Evolutionary conservation across 805 yeast species (phyloP), one percentile per base, ranked within the genome.

Genomic region (Candida adriatica): DNA sequence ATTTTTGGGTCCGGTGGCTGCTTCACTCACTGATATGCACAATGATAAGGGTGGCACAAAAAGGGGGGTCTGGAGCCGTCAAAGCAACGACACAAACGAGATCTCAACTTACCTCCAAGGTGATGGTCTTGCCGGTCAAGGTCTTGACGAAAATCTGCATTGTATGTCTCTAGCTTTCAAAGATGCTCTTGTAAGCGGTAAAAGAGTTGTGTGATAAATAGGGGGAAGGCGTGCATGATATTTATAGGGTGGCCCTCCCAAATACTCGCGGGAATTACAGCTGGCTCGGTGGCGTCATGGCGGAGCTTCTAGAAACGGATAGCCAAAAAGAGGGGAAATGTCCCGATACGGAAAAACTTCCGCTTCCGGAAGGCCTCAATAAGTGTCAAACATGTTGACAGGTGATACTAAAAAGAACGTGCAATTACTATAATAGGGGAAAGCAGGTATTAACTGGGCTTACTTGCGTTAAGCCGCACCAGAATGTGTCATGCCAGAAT

Each of bases 141-240:
- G 94, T 84, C 71, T 84, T 83, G 56, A 84, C 95, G 61, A 84
- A 84, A 59, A 84, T 83, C 64, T 84, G 94, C 94, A 84, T 84
- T 53, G 55, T 64, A 28, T 23, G 13, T n/a, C 14, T 23, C 10
- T 19, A 19, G 22, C 22, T 19, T 8, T 19, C 8, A 19, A 11
- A 19, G 11, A 11, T 19, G 22, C 22, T 19, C 22, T 19, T 19
- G 22, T 11, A 19, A 19, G 11, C 22, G 27, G 14, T 53, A 30
- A 35, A 33, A 29, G 27, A 11, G 24, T 27, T 29, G 26, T 20
- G 27, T 23, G 21, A 34, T 39, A 25, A 24, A 14, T 9, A 4
- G 10, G 26, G 19, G 13, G 22, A 13, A 13, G 31, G 27, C 15
- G 15, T 24, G 27, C 26, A 30, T 18, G 23, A 17, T 24, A 22